These are phyloP conservation scores for Heterobasidion annosum DNA, from an alignment of 1,284 basidiomycete species.

Conservation along the genomic window DNA sequence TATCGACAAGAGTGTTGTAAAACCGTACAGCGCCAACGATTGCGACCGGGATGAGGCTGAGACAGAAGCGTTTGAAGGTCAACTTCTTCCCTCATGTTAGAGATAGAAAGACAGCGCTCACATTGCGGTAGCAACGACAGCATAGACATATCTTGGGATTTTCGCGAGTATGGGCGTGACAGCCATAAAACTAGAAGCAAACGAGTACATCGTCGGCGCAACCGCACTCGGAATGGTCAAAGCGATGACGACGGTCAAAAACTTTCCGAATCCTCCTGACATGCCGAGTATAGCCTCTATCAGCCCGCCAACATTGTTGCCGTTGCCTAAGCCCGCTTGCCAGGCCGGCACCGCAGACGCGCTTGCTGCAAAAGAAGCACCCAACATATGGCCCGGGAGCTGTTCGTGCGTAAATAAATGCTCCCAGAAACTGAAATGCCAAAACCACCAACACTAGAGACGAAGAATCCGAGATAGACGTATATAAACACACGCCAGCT, in stretches of 20 bases:
- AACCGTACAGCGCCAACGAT: constrained; percentile 53
- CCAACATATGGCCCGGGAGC: constrained; percentile 53
- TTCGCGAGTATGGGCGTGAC: constrained; percentile 42
- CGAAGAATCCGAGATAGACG: constrained; percentile 57
- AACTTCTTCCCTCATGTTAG: constrained; percentile 10
- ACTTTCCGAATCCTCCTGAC: constrained; percentile 48
- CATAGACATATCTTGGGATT: constrained; percentile 68
- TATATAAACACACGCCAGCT: constrained; percentile 49
- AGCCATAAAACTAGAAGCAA: constrained; percentile 67
- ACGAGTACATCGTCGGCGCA: constrained; percentile 73
- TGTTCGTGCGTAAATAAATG: constrained; percentile 15
- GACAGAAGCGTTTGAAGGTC: constrained; percentile 3
- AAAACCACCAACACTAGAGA: constrained; percentile 38
- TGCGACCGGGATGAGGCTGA: constrained; percentile 47
- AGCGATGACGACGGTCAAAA: constrained; percentile 37
- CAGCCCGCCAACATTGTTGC: constrained; percentile 49
- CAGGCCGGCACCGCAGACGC: constrained; percentile 50
- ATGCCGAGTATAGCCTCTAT: constrained; percentile 44
- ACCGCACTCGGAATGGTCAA: constrained; percentile 44
- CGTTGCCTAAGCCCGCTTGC: constrained; percentile 42
- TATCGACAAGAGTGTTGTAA: constrained; percentile 46
- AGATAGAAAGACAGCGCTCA: constrained; percentile 19
- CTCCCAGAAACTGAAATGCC: not conserved
- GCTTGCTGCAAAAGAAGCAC: constrained; percentile 53
- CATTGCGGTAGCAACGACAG: constrained; percentile 68